Base-by-base conservation (phyloP, 768 basidiomycete genomes). In the Boletus reticulatus region DNA sequence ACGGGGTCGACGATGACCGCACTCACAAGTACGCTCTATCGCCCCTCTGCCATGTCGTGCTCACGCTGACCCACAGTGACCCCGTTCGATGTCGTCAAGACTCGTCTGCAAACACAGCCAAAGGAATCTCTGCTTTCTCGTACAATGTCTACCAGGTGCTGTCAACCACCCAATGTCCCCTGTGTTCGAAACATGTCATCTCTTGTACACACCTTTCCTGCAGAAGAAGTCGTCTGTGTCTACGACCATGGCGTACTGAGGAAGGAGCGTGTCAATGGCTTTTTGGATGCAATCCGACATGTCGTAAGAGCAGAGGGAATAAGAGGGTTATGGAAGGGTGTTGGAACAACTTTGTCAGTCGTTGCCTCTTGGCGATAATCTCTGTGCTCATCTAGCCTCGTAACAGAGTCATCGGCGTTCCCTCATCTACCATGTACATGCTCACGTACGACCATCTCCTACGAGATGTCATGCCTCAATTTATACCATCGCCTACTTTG, bases 81-180 rank as follows among this genome's bases (percentile, higher is more conserved):
- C 4, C 97, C 97, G 4, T 99, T 99, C 71, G 97, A 99, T 73
- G 94, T 99, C 52, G 82, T 98, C 62, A 98, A 98, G 72, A 98
- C 96, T 13, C 85, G 97, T 29, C 76, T 99, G 17, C 97, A 99
- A 71, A 98, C 97, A 0, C 94, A 91, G 69, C 87, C 87, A n/a
- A 75, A 70, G 58, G 77, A 70, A 53, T 78, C 72, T 44, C 76
- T 84, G 27, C 80, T 83, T 66, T 78, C 82, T 53, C 78, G 76
- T 54, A 78, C 80, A 48, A 78, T 84, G 12, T 70, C 73, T 36
- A 78, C 80, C 66, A 76, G 76, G 58, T 92, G 91, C 66, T 92
- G 89, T 72, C 90, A 90, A 70, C 84, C 87, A 49, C 51, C 75
- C 8, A 64, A 62, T 44, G 50, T 64, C 12, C 70, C 78, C 39